Evolutionary conservation across 1,284 basidiomycete genomes (phyloP).

Genomic region (Grifola frondosa): DNA sequence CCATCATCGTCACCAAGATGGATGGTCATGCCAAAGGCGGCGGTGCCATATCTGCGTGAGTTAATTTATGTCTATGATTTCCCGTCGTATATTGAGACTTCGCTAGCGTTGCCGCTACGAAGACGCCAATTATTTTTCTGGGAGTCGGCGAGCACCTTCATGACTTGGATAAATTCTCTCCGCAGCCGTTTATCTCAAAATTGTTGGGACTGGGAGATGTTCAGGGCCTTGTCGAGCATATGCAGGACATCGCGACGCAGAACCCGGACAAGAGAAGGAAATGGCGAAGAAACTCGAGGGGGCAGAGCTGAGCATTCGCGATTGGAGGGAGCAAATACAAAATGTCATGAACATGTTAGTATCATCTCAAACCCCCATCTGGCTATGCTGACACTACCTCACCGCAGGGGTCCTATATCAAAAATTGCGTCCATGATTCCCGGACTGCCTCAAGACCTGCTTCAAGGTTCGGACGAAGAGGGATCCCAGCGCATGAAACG

Average conservation of each 20-base stretch:
- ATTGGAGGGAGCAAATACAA: conserved; percentile 96
- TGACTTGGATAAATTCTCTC: conserved; percentile 94
- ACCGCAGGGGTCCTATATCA: conserved; percentile 86
- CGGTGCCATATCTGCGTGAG: conserved; percentile 97
- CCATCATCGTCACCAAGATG: conserved; percentile 99
- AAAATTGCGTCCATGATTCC: conserved; percentile 99
- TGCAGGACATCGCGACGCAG: conserved; percentile 91
- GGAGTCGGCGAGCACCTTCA: conserved; percentile 97
- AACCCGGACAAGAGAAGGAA: conserved; percentile 96
- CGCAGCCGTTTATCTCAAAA: conserved; percentile 97
- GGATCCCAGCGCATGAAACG: conserved; percentile 91
- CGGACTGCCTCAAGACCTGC: conserved; percentile 87
- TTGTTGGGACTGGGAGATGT: conserved; percentile 95
- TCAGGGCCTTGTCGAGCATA: conserved; percentile 95
- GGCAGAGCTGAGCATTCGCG: conserved; percentile 94
- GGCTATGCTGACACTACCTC: conserved; percentile 1
- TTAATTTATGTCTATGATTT: conserved; percentile 20
- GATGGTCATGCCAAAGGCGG: conserved; percentile 99
- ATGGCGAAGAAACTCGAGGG: conserved; percentile 98
- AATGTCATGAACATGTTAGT: conserved; percentile 97
- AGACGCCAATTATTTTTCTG: conserved; percentile 98
- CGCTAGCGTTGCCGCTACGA: conserved; percentile 90
- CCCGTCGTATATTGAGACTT: conserved; percentile 12
- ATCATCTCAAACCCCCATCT: conserved; percentile 1
- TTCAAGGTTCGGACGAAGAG: conserved; percentile 91